phyloP scores from a whole-genome alignment of 2,329 filamentous ascomycete species.

The Colletotrichum lentis region DNA sequence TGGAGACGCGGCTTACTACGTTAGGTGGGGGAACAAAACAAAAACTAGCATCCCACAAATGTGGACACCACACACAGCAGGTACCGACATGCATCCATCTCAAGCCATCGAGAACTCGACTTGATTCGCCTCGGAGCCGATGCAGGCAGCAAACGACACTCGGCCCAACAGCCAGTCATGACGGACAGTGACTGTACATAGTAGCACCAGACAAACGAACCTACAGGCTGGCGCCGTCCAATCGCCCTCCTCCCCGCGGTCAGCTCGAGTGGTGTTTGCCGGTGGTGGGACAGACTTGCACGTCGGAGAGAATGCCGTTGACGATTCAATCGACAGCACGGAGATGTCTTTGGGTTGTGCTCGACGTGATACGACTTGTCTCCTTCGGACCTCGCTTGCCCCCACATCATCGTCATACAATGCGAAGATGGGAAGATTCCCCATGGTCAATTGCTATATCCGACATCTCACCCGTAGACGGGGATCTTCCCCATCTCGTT shows the following conservation, averaged over 20 bases:
- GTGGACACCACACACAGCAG: not conserved
- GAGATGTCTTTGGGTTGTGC: not conserved
- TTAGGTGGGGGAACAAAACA: slow-evolving; percentile 7
- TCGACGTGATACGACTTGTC: not conserved
- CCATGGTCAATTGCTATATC: not conserved
- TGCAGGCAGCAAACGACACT: not conserved
- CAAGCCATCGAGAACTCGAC: not conserved
- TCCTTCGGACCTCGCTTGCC: not conserved
- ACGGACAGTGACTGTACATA: too few species aligned
- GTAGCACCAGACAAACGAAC: too few species aligned
- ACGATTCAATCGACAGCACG: not conserved
- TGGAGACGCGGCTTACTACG: not conserved
- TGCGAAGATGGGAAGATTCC: not conserved
- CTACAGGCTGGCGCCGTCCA: not conserved
- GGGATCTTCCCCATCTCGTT: not conserved
- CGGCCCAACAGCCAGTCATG: not conserved
- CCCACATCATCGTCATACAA: too few species aligned
- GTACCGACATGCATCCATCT: not conserved
- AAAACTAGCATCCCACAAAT: too few species aligned
- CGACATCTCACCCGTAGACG: not conserved
- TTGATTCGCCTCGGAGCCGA: not conserved
- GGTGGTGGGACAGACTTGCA: not conserved
- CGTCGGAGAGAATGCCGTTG: slow-evolving; percentile 17
- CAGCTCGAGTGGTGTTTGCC: not conserved
- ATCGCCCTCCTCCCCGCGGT: not conserved